Percentiles rank a stretch among this genome's conserved stretches.
Conservation (phyloP, 2,329 filamentous ascomycete genomes). For the Pseudogymnoascus sp. region DNA sequence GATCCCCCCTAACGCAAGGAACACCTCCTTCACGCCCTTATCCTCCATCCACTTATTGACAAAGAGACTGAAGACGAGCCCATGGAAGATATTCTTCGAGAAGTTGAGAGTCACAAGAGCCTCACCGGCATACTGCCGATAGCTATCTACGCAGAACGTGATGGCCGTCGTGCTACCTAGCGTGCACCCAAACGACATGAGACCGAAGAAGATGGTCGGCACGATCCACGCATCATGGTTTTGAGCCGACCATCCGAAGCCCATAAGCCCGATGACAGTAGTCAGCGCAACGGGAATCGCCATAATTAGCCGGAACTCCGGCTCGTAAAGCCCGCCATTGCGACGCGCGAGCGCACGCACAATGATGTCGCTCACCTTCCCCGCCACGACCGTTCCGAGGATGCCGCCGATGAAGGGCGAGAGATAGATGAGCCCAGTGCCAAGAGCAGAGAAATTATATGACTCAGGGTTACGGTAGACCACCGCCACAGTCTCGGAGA, state of each 20-base stretch:
- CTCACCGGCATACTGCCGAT: slow-evolving; percentile 87
- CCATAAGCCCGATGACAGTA: slow-evolving; percentile 82
- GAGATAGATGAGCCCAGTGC: slow-evolving; percentile 80
- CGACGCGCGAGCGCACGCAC: slow-evolving; percentile 72
- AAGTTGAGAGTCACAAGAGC: slow-evolving; percentile 92
- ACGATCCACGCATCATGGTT: slow-evolving; percentile 76
- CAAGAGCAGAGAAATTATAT: slow-evolving; percentile 76
- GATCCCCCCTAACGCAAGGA: slow-evolving; percentile 75
- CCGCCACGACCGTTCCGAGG: slow-evolving; percentile 84
- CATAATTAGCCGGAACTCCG: slow-evolving; percentile 89
- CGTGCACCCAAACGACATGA: slow-evolving; percentile 87
- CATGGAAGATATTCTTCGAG: slow-evolving; percentile 87
- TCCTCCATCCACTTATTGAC: slow-evolving; percentile 73
- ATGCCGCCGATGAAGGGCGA: slow-evolving; percentile 84
- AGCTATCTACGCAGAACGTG: slow-evolving; percentile 89
- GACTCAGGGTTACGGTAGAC: slow-evolving; percentile 62
- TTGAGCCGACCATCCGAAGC: slow-evolving; percentile 87
- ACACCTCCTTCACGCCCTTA: slow-evolving; percentile 70
- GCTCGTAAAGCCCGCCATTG: slow-evolving; percentile 92
- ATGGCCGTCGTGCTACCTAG: slow-evolving; percentile 86
- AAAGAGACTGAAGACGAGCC: slow-evolving; percentile 80
- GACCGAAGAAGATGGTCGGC: slow-evolving; percentile 84
- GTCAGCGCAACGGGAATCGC: slow-evolving; percentile 67
- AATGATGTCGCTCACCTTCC: slow-evolving; percentile 76
- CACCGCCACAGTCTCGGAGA: slow-evolving; percentile 76